Conservation (phyloP, 2,329 filamentous ascomycete species). For the Aspergillus amoenus region DNA sequence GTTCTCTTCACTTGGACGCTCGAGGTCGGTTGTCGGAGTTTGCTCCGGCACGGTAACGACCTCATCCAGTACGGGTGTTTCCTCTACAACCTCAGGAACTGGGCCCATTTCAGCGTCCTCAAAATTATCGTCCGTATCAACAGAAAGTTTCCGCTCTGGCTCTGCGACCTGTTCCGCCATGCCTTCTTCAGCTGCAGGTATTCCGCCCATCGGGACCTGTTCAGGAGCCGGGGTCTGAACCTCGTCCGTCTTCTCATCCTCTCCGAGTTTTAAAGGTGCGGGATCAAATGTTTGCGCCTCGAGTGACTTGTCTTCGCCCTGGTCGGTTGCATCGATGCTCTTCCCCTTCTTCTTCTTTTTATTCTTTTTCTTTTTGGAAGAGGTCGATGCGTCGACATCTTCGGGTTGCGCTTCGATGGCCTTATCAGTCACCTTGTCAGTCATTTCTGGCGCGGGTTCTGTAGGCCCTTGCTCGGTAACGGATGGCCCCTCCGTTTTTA, state of each 20-base stretch:
- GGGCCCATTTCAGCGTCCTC: neutral
- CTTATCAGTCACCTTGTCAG: neutral
- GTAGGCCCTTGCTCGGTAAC: neutral
- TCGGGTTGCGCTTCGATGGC: conserved; percentile 4
- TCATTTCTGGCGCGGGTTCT: neutral
- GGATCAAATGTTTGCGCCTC: neutral
- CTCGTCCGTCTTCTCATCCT: neutral
- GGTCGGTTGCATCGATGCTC: conserved; percentile 14
- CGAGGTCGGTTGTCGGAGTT: neutral
- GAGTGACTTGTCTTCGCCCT: conserved; percentile 14
- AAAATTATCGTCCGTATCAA: neutral
- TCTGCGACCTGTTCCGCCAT: neutral
- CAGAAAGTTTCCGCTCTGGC: neutral
- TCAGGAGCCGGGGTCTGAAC: neutral
- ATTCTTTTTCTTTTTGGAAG: conserved; percentile 34
- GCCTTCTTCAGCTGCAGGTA: neutral
- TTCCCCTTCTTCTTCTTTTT: conserved; percentile 38
- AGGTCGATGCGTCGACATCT: conserved; percentile 14
- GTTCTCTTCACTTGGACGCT: neutral
- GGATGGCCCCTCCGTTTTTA: neutral
- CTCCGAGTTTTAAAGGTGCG: neutral
- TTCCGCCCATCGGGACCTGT: neutral
- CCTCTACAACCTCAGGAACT: neutral
- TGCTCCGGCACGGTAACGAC: neutral
- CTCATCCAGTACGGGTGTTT: neutral